phyloP scores from a whole-genome alignment of 2,329 filamentous ascomycete species.

The Calonectria montana region DNA sequence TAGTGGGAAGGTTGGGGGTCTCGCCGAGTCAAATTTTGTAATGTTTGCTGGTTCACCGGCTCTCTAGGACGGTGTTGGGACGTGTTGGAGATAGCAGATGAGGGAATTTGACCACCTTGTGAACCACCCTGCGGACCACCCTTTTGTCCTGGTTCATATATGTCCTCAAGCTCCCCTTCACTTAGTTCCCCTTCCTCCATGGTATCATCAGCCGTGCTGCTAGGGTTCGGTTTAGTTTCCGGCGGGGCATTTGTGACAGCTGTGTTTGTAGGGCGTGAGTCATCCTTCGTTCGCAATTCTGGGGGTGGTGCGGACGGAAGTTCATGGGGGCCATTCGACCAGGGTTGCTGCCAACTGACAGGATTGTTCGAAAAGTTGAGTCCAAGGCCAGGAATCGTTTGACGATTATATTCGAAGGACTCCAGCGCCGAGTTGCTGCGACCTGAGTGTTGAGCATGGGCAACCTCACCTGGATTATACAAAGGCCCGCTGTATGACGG shows the following conservation, averaged over 20 bases:
- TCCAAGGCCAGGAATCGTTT: conserved; percentile 50
- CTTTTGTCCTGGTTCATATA: conserved; percentile 58
- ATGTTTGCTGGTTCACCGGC: conserved; percentile 1
- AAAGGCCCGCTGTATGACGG: conserved; percentile 25
- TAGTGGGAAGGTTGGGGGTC: background rate
- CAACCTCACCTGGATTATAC: conserved; percentile 20
- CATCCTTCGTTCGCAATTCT: background rate
- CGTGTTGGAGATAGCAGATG: background rate
- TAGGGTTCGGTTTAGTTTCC: conserved; percentile 14
- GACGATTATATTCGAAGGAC: conserved; percentile 42
- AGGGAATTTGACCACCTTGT: background rate
- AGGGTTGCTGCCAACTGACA: conserved; percentile 31
- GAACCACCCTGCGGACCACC: conserved; percentile 7
- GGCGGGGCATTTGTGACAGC: background rate
- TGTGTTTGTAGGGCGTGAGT: background rate
- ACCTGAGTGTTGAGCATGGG: conserved; percentile 9
- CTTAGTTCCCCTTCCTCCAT: conserved; percentile 82
- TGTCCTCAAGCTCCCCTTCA: conserved; percentile 72
- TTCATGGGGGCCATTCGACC: conserved; percentile 16
- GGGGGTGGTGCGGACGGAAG: background rate
- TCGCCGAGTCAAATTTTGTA: background rate
- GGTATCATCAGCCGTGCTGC: conserved; percentile 28
- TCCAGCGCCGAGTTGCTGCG: conserved; percentile 25
- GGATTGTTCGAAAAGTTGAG: conserved; percentile 39
- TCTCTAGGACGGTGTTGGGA: background rate